Conservation (phyloP, 129 eudicot species). For the Tanacetum coccineum region DNA sequence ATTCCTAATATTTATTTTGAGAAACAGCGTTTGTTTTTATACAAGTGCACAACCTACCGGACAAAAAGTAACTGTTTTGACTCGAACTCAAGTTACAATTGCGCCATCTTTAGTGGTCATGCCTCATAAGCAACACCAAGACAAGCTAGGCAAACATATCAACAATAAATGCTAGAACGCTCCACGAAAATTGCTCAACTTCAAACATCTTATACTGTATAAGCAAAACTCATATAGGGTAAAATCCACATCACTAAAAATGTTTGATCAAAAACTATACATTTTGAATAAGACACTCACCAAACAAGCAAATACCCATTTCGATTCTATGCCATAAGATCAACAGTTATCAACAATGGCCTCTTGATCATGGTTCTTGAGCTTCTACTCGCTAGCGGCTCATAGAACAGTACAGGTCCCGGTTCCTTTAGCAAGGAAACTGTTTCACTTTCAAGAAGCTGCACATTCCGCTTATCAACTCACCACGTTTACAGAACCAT, state of each 20-base stretch:
- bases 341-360: slow-evolving; percentile 23
- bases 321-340: slow-evolving; percentile 22
- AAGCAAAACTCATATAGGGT: slow-evolving; percentile 27
- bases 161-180: not conserved
- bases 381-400: slow-evolving; percentile 8
- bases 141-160: not conserved
- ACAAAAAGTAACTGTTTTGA: no score
- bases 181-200: slow-evolving; percentile 18
- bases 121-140: no score
- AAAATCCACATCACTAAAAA: slow-evolving; percentile 27
- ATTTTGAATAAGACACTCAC: slow-evolving; percentile 23
- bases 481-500: slow-evolving; percentile 20
- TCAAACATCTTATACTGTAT: slow-evolving; percentile 31
- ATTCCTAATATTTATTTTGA: no score
- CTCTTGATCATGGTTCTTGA: slow-evolving; percentile 5
- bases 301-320: slow-evolving; percentile 24
- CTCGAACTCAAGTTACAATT: no score
- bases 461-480: slow-evolving; percentile 10
- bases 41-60: no score
- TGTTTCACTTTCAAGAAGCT: slow-evolving; percentile 20
- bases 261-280: slow-evolving; percentile 32
- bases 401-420: slow-evolving; percentile 21
- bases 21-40: no score
- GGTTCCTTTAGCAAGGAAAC: slow-evolving; percentile 16
- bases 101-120: no score